A percentile compares a stretch with the other conserved stretches of the same genome.
These are phyloP conservation scores for Marasmius fiardii DNA, from an alignment of 1,284 basidiomycete species.

Conservation along the genomic window DNA sequence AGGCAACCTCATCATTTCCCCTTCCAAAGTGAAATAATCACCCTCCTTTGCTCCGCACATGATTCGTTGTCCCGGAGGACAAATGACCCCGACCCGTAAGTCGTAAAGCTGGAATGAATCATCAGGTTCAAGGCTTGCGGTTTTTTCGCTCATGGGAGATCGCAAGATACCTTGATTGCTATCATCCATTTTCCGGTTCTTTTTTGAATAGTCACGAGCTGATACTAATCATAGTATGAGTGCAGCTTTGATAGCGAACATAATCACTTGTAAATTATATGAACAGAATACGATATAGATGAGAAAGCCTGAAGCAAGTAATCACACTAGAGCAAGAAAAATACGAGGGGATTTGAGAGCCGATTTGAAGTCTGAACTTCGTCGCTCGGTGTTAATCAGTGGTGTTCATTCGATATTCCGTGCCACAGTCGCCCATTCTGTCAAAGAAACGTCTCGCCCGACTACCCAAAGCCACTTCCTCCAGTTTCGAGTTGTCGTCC, in stretches of 20 bases:
- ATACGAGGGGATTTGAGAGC: too few relatives aligned
- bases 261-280: too few relatives aligned
- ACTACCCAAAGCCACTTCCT: slow-evolving; percentile 40
- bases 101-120: slow-evolving; percentile 57
- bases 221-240: too few relatives aligned
- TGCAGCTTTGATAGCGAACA: too few relatives aligned
- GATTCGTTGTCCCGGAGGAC: slow-evolving; percentile 49
- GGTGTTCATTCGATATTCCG: slow-evolving; percentile 47
- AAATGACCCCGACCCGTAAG: slow-evolving; percentile 54
- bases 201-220: too few relatives aligned
- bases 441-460: slow-evolving; percentile 44
- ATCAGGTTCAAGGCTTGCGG: too few relatives aligned
- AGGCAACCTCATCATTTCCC: slow-evolving; percentile 59
- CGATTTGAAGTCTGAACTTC: too few relatives aligned
- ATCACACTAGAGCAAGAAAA: too few relatives aligned
- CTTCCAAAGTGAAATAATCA: slow-evolving; percentile 57
- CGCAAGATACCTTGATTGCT: not conserved
- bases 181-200: not conserved
- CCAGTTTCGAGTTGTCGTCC: slow-evolving; percentile 43
- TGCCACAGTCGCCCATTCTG: slow-evolving; percentile 59
- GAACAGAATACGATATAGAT: too few relatives aligned
- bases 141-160: not conserved
- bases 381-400: too few relatives aligned
- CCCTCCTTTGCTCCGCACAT: slow-evolving; percentile 61
- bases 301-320: too few relatives aligned